A percentile compares a stretch with the other conserved stretches of the same genome.
Conservation (phyloP, 192 early-diverging fungal genomes). For the Coemansia furcata region DNA sequence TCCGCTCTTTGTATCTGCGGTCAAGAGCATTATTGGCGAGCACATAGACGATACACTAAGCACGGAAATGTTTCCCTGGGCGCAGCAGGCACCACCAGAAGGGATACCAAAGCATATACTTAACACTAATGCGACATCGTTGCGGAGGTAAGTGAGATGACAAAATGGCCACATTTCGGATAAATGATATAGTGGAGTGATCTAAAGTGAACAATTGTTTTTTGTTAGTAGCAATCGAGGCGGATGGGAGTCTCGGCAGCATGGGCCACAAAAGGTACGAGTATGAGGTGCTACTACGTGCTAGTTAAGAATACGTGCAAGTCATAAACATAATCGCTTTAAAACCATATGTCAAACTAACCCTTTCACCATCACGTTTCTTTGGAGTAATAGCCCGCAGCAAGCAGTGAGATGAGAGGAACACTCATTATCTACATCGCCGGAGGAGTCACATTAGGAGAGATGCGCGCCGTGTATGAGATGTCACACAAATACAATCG, state of each 20-base stretch:
- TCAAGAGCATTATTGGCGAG: conserved; percentile 28
- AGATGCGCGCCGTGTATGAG: conserved; percentile 53
- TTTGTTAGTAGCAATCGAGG: conserved; percentile 1
- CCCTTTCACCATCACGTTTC: neutral
- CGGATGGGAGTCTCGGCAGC: conserved; percentile 4
- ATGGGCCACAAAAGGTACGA: conserved; percentile 1
- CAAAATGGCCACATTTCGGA: too few relatives aligned
- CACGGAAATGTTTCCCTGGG: conserved; percentile 41
- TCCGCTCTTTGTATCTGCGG: conserved; percentile 35
- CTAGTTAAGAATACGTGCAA: neutral
- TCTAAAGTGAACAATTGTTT: neutral
- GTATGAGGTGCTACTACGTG: neutral
- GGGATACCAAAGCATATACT: conserved; percentile 29
- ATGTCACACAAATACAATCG: conserved; percentile 34
- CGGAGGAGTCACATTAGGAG: conserved; percentile 50
- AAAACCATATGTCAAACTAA: neutral
- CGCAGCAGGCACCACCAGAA: conserved; percentile 20
- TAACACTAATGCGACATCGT: conserved; percentile 29
- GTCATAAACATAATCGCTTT: neutral
- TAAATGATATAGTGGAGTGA: neutral
- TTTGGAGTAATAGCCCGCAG: neutral
- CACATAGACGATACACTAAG: conserved; percentile 18
- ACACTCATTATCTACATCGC: conserved; percentile 48
- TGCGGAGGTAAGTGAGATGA: conserved; percentile 29
- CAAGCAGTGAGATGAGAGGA: conserved; percentile 11